Base-by-base conservation (phyloP, 106 monocot species). In the Allium fistulosum region DNA sequence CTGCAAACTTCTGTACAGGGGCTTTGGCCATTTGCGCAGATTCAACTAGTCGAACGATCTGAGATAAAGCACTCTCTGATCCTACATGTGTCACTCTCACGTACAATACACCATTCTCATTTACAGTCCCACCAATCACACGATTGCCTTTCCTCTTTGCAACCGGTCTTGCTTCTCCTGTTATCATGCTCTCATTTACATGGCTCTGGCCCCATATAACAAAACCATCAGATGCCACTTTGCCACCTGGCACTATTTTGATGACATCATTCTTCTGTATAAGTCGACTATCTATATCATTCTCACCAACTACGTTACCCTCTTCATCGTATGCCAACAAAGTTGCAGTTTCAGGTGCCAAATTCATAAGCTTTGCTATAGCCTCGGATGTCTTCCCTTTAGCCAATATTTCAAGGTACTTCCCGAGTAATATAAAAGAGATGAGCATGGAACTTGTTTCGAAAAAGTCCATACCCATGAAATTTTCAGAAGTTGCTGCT, bases 21-120 rank as follows among this genome's bases (percentile, higher is more conserved):
- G 94, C 94, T 77, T 94, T 94, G 7, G 94, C 87, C 94, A 94
- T 82, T 63, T 94, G 94, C 48, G 94, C 94, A 57, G 94, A 94
- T 74, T 90, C 94, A 55, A 94, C 94, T 48, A 94, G 82, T 26
- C 90, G 82, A 62, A 94, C 90, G 77, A 94, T 94, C 69, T 85
- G 94, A 12, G 90, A 73, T 46, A 94, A 68, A 59, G 94, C 94
- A 77, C 94, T 87, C 62, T 94, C 94, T 67, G 90, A 94, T 59
- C 94, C 94, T 51, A 94, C 83, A 79, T 73, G 71, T 61, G 94
- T 94, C 52, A 77, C 90, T 59, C 67, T 74, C 15, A 94, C 80
- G 79, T 94, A 90, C 74, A 94, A 61, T 13, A 87, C 87, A 27
- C 94, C 90, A 83, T 90, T 90, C 69, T 94, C 87, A 79, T 94